Evolutionary conservation across 73 alveolate species (phyloP), one percentile per base, ranked within the genome.

Genomic region (Tetrahymena thermophila): DNA sequence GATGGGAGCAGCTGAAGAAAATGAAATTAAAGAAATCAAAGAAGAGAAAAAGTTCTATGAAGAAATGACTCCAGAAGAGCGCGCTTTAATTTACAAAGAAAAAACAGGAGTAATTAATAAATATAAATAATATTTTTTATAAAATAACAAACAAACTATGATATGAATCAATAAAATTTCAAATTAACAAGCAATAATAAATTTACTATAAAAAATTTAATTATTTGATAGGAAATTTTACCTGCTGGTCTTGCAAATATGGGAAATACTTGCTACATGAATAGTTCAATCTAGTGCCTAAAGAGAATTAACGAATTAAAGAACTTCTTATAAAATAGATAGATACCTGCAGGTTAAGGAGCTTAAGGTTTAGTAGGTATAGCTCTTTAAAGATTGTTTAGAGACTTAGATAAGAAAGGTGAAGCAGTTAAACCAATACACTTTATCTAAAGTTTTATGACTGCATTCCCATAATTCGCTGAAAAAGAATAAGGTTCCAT

Each of bases 211-310:
- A 56, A 56, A 23, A 56, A 1, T 71, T 94, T 84, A 34, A 35
- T 84, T 56, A 25, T 34, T 44, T 40, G 43, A 34, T 21, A 95
- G 97, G 94, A 85, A 34, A 50, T 95, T 35, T 95, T 98, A 35
- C 98, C 98, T 9, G 98, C 97, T 38, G 99, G 99, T 37, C 96
- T 99, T 40, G 99, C 96, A 43, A 99, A 99, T 96, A 94, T 98
- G 43, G 99, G 99, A 56, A 99, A 99, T 96, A 99, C 99, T 23
- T 99, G 99, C 95, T 99, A 99, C 94, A 97, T 99, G 99, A 99
- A 99, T 96, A 94, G 99, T 7, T 95, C 99, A 38, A 97, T 99
- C 35, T 99, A 99, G 96, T 97, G 99, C 71, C 93, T 99, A 89
- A 98, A 98, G 96, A 97, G 99, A 96, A 98, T 98, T 10, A 94